phyloP scores from a whole-genome alignment of 208 protist genomes.

The Trypanosoma melophagium region DNA sequence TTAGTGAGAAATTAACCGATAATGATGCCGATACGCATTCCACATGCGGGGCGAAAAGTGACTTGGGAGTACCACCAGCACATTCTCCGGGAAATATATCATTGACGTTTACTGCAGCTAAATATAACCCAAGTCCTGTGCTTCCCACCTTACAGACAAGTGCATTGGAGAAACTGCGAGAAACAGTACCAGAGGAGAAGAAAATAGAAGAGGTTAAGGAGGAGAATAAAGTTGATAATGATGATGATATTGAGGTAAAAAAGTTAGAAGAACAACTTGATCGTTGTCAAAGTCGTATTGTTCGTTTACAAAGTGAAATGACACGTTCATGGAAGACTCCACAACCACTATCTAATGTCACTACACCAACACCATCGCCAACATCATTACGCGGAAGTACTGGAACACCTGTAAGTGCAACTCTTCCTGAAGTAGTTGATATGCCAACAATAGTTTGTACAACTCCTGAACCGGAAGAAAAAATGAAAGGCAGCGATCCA shows the following conservation, averaged over 20 bases:
- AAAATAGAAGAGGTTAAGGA: neutral
- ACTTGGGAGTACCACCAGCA: neutral
- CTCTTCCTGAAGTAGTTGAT: no score
- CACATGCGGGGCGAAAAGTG: no score
- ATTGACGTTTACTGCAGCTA: neutral
- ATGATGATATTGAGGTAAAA: constrained; percentile 32
- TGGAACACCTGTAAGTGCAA: no score
- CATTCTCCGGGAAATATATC: neutral
- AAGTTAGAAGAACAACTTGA: constrained; percentile 39
- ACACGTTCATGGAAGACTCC: constrained; percentile 29
- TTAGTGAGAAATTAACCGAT: neutral
- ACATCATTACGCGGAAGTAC: no score
- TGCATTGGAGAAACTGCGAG: no score
- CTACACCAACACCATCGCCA: no score
- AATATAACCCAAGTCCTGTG: constrained; percentile 9
- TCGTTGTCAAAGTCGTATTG: constrained; percentile 44
- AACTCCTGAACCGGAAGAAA: no score
- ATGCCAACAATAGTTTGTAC: no score
- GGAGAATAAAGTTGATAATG: neutral
- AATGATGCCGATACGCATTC: no score
- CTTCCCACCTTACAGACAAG: neutral
- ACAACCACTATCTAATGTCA: no score
- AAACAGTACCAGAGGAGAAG: neutral
- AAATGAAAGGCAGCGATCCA: no score
- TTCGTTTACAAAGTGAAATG: constrained; percentile 28